phyloP scores from a whole-genome alignment of 805 yeast species.

The Candida sanyiensis region DNA sequence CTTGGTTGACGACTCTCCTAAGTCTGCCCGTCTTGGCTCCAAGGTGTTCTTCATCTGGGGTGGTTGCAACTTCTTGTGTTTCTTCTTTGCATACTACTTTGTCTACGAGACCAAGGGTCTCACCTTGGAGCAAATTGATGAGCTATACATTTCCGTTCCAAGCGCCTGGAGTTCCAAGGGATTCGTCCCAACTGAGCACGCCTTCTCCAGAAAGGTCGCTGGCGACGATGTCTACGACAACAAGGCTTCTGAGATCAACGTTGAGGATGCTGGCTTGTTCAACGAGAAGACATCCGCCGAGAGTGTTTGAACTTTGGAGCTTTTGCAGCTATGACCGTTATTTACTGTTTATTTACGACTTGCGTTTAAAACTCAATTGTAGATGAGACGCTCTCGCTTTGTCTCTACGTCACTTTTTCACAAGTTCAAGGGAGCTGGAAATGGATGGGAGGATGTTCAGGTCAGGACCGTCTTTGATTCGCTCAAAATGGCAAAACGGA shows the following conservation, averaged over 20 bases:
- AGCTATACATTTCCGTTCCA: constrained; percentile 39
- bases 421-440: no score
- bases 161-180: constrained; percentile 30
- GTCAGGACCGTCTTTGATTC: no score
- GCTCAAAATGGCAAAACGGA: no score
- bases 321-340: neutral
- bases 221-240: constrained; percentile 9
- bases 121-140: constrained; percentile 62
- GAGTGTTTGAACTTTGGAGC: neutral
- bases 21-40: constrained; percentile 55
- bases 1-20: constrained; percentile 58
- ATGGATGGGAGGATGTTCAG: no score
- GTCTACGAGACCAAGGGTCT: constrained; percentile 66
- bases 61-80: constrained; percentile 51
- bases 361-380: no score
- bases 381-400: no score
- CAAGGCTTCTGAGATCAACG: constrained; percentile 2
- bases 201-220: constrained; percentile 21
- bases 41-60: constrained; percentile 77
- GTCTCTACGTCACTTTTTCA: no score
- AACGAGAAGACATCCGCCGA: constrained; percentile 1
- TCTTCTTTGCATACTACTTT: constrained; percentile 50
- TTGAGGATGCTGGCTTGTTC: constrained; percentile 7
- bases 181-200: constrained; percentile 32
- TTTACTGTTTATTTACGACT: neutral